Base-by-base conservation (phyloP, 306 rosid genomes). In the Luffa aegyptiaca region DNA sequence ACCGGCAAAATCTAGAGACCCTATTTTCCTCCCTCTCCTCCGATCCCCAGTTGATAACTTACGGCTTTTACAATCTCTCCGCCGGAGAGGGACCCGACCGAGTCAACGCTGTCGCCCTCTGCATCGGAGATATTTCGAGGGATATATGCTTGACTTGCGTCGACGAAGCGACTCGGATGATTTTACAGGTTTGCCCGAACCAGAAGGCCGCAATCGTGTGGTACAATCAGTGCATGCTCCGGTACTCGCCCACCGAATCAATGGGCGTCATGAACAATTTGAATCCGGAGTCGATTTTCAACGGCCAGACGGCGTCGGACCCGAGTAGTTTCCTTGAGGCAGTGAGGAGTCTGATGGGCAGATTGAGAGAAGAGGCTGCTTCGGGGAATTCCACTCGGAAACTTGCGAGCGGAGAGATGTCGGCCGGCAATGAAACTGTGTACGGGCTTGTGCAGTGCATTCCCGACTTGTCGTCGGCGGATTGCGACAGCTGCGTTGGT, bases 81-180 rank as follows among this genome's bases (percentile, higher is more conserved):
- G 16, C 21, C 57, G 86, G 86, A 5, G 80, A 80, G 14, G 75
- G 8, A n/a, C 53, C 84, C 10, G 10, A 80, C 78, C 36, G 77
- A 62, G 82, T 77, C 2, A 62, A 77, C 53, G 79, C 75, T 8
- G 63, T 83, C 49, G 88, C 75, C 5, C 82, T 85, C 9, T 86
- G 88, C 26, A 39, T 82, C 4, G 86, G 82, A 63, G 81, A 51
- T 31, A 3, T n/a, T 49, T 5, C 20, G 1, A 13, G 17, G 8
- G 56, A 20, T 0, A 0, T 0, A 0, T 86, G 86, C 48, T 77
- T 49, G 0, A 11, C 17, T 73, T 83, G 86, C 18, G 21, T 86
- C 36, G 74, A 74, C 3, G 13, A 10, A 4, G 17, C 86, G 0
- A 21, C 57, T 1, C 10, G 39, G 42, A 5, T 33, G 16, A 35